phyloP scores from a whole-genome alignment of 768 basidiomycete genomes.

The Trichaptum fuscoviolaceum region DNA sequence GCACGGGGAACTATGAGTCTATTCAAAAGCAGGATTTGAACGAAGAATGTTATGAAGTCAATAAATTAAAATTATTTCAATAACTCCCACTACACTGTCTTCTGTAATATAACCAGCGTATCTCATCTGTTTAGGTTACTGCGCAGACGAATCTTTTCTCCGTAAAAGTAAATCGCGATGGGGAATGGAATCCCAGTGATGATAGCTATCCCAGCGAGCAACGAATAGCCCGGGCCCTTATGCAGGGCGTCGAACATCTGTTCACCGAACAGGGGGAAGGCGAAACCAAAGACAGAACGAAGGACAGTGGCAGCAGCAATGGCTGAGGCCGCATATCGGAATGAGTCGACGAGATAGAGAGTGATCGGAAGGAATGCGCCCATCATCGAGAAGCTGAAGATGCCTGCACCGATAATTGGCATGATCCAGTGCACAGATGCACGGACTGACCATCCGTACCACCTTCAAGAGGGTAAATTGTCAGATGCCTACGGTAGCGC shows the following conservation, averaged over 20 bases:
- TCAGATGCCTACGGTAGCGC: too few relatives aligned
- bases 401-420: slow-evolving; percentile 59
- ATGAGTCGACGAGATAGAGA: slow-evolving; percentile 68
- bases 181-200: slow-evolving; percentile 70
- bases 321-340: slow-evolving; percentile 63
- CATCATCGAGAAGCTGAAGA: slow-evolving; percentile 63
- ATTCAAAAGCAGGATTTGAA: too few relatives aligned
- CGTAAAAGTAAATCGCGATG: slow-evolving; percentile 63
- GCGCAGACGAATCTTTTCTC: slow-evolving; percentile 47
- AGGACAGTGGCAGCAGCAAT: slow-evolving; percentile 58
- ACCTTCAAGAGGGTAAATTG: slow-evolving; percentile 31
- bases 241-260: slow-evolving; percentile 63
- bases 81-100: too few relatives aligned
- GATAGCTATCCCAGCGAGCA: slow-evolving; percentile 50
- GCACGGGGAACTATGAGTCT: too few relatives aligned
- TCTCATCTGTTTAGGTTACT: slow-evolving; percentile 28
- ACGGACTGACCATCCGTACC: slow-evolving; percentile 83
- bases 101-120: not conserved
- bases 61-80: too few relatives aligned
- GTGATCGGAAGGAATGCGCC: slow-evolving; percentile 54
- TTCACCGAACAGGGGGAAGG: slow-evolving; percentile 58
- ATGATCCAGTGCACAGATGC: slow-evolving; percentile 67
- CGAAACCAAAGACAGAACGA: slow-evolving; percentile 58
- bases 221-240: slow-evolving; percentile 62
- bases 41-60: too few relatives aligned